Conservation (phyloP, 2,329 filamentous ascomycete species). For the Paracamarosporium sp. region DNA sequence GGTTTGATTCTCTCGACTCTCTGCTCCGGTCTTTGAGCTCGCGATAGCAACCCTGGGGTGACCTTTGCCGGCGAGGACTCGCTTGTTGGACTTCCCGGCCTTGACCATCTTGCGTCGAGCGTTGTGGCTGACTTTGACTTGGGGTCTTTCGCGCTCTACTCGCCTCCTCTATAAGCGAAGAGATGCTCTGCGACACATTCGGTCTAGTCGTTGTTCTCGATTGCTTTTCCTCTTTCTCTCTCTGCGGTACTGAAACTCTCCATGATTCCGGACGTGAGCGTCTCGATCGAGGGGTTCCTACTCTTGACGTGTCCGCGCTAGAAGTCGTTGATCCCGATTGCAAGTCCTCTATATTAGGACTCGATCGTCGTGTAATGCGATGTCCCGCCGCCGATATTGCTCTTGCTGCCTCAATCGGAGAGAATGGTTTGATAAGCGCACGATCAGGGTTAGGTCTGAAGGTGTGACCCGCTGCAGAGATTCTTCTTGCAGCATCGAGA, state of each 20-base stretch:
- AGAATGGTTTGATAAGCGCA: neutral
- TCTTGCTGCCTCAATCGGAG: neutral
- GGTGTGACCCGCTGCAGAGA: constrained; percentile 2
- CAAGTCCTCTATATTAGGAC: neutral
- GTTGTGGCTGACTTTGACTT: constrained; percentile 12
- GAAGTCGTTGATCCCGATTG: neutral
- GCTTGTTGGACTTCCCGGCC: neutral
- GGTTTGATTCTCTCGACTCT: neutral
- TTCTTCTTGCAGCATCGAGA: constrained; percentile 1
- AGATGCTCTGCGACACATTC: neutral
- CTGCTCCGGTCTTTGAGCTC: neutral
- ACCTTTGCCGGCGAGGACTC: constrained; percentile 3
- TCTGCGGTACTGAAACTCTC: neutral
- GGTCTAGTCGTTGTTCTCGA: neutral
- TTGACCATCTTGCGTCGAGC: constrained; percentile 4
- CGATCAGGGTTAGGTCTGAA: neutral
- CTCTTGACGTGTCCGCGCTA: neutral
- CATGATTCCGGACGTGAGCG: neutral
- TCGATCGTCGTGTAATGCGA: neutral
- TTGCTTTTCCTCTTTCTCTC: neutral
- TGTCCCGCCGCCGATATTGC: neutral
- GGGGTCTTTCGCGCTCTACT: neutral
- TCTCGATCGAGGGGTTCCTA: neutral
- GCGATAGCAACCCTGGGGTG: neutral
- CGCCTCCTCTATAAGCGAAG: neutral